A percentile compares a stretch with the other conserved stretches of the same genome.
Conservation (phyloP, 805 yeast genomes). For the Wickerhamiella hasegawae region DNA sequence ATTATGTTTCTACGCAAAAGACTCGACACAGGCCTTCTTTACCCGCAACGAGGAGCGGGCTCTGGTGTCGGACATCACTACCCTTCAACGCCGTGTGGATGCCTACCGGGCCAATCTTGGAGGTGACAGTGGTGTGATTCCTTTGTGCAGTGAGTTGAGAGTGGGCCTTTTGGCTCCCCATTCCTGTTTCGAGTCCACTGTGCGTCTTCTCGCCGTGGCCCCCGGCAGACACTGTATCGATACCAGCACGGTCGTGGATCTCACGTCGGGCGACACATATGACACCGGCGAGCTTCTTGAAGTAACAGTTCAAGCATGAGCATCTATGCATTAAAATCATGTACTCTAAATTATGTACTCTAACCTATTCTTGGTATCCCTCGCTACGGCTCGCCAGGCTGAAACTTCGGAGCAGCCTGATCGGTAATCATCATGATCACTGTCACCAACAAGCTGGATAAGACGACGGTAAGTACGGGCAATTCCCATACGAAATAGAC, state of each 20-base stretch:
- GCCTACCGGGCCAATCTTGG: constrained; percentile 5
- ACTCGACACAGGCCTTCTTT: constrained; percentile 3
- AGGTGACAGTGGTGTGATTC: constrained; percentile 37
- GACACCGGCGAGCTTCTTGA: constrained; percentile 59
- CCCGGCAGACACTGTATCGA: constrained; percentile 49
- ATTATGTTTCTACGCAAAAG: constrained; percentile 28
- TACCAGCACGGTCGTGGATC: constrained; percentile 51
- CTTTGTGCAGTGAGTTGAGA: constrained; percentile 48
- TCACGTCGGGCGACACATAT: constrained; percentile 45
- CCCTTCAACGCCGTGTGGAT: constrained; percentile 5
- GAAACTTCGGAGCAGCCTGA: too few species aligned
- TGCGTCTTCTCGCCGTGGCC: constrained; percentile 43
- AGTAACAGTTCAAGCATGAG: constrained; percentile 32
- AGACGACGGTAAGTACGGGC: constrained; percentile 8
- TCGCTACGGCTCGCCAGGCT: not conserved
- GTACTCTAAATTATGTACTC: too few species aligned
- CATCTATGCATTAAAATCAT: not conserved
- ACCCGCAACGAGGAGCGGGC: constrained; percentile 8
- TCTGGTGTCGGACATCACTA: constrained; percentile 5
- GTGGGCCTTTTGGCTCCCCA: constrained; percentile 47
- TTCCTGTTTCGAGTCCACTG: constrained; percentile 46
- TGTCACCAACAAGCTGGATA: constrained; percentile 8
- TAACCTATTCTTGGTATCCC: not conserved
- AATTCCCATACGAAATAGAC: not conserved
- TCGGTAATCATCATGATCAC: constrained; percentile 6